Base-by-base conservation (phyloP, 2,329 filamentous ascomycete genomes). In the Ophiocordyceps camponoti-saundersi region DNA sequence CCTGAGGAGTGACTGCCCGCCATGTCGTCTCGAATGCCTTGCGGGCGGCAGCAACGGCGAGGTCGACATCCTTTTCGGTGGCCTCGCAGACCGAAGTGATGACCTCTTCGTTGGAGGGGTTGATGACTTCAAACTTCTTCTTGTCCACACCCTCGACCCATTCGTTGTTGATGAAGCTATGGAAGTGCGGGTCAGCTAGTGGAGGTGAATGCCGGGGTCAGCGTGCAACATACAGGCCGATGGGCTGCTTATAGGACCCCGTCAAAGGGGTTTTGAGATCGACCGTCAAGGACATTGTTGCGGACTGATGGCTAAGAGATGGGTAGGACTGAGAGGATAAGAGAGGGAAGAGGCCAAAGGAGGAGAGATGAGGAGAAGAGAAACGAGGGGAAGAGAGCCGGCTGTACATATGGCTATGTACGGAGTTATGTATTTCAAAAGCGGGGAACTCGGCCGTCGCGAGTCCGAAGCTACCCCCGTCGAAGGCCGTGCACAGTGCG, bases 111-210 rank as follows among this genome's bases (percentile, higher is more conserved):
- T 78, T 86, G 53, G 82, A 60, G 50, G 88, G 88, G 76, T 94
- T 94, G 73, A 92, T 82, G 65, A 88, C 84, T 68, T 95, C 87
- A 61, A 95, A 92, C 55, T 82, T 88, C 76, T 86, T 82, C 70
- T 88, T 88, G 57, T 94, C 85, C 52, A 83, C 80, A 62, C 79
- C 74, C 58, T 66, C 64, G 53, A 93, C 78, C 69, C 82, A 95
- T 67, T 95, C 83, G 66, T 90, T 89, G 77, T 92, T 89, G 76
- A 94, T 92, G 75, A 86, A 92, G 51, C 82, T 86, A 58, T 11
- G 20, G 21, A 44, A 7, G 22, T 18, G 34, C 3, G 21, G 11
- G 43, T 34, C 20, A 32, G 21, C 29, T 44, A 32, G 6, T 8
- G 16, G 22, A 43, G n/a, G 23, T 18, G 34, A 40, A 21, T 18